These are phyloP conservation scores for Coleophoma cylindrospora DNA, from an alignment of 2,329 filamentous ascomycete genomes.

Conservation along the genomic window DNA sequence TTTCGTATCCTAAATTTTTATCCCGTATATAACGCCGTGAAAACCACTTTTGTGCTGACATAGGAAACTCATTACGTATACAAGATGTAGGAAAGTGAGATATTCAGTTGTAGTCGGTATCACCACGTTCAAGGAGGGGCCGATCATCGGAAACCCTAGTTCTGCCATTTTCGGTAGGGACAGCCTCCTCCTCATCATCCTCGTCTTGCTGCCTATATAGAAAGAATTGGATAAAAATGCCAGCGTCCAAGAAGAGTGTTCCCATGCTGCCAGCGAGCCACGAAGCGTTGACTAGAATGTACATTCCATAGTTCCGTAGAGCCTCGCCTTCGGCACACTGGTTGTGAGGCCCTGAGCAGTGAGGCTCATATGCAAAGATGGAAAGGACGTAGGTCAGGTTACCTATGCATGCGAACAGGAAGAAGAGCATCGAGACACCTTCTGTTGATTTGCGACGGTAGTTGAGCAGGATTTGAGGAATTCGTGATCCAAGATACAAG, in stretches of 20 bases:
- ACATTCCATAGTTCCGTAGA: slow-evolving; percentile 63
- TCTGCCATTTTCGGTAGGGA: not conserved
- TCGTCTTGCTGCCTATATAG: slow-evolving; percentile 52
- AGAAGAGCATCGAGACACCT: slow-evolving; percentile 90
- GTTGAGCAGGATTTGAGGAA: slow-evolving; percentile 90
- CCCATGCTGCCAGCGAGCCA: slow-evolving; percentile 90
- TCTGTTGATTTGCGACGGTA: slow-evolving; percentile 90
- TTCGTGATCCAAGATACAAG: slow-evolving; percentile 81
- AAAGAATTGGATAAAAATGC: slow-evolving; percentile 89
- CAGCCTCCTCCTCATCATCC: slow-evolving; percentile 2
- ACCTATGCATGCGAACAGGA: slow-evolving; percentile 92
- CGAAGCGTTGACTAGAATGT: slow-evolving; percentile 84
- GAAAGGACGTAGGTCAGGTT: slow-evolving; percentile 91
- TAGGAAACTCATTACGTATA: too few relatives aligned
- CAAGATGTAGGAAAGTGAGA: too few relatives aligned
- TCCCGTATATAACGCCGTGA: too few relatives aligned
- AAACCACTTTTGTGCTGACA: too few relatives aligned
- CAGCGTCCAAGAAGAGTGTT: slow-evolving; percentile 77
- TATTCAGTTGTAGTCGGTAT: not conserved
- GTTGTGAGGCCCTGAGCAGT: slow-evolving; percentile 41
- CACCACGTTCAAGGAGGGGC: slow-evolving; percentile 1
- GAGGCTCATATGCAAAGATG: slow-evolving; percentile 84
- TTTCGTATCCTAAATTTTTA: too few relatives aligned
- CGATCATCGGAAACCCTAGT: not conserved
- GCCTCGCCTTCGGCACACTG: slow-evolving; percentile 63